Percentiles rank a stretch among this genome's conserved stretches.
These are phyloP conservation scores for Obelidium mucronatum DNA, from an alignment of 192 early-diverging fungal species.

Conservation along the genomic window DNA sequence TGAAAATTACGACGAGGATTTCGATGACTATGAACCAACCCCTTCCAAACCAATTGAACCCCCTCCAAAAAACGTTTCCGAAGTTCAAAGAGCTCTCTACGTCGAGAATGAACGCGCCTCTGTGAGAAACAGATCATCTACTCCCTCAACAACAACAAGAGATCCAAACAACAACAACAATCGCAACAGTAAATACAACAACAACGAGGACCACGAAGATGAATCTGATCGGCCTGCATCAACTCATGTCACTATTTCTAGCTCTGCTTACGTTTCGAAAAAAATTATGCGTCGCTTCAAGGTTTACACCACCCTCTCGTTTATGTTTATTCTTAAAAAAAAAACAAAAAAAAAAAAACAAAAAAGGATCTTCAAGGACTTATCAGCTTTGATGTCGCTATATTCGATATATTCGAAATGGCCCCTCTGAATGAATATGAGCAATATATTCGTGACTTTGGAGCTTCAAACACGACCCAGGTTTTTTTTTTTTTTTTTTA, in stretches of 20 bases:
- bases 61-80: neutral
- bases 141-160: too few relatives aligned
- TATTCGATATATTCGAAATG: slow-evolving; percentile 55
- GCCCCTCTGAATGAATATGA: slow-evolving; percentile 61
- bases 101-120: slow-evolving; percentile 57
- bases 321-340: neutral
- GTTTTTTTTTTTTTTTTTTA: slow-evolving; percentile 38
- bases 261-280: slow-evolving; percentile 14
- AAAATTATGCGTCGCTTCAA: slow-evolving; percentile 36
- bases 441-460: slow-evolving; percentile 60
- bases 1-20: slow-evolving; percentile 53
- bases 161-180: too few relatives aligned
- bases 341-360: slow-evolving; percentile 29
- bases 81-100: slow-evolving; percentile 51
- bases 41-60: neutral
- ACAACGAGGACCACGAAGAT: slow-evolving; percentile 13
- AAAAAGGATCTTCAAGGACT: slow-evolving; percentile 49
- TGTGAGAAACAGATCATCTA: slow-evolving; percentile 7
- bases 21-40: slow-evolving; percentile 48
- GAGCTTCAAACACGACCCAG: slow-evolving; percentile 51
- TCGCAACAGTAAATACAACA: too few relatives aligned
- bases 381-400: slow-evolving; percentile 53
- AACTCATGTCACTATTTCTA: neutral
- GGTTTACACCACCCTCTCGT: slow-evolving; percentile 11
- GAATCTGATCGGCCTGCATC: slow-evolving; percentile 12